Conservation (phyloP, 257 asterid genomes). For the Pogostemon cablin region DNA sequence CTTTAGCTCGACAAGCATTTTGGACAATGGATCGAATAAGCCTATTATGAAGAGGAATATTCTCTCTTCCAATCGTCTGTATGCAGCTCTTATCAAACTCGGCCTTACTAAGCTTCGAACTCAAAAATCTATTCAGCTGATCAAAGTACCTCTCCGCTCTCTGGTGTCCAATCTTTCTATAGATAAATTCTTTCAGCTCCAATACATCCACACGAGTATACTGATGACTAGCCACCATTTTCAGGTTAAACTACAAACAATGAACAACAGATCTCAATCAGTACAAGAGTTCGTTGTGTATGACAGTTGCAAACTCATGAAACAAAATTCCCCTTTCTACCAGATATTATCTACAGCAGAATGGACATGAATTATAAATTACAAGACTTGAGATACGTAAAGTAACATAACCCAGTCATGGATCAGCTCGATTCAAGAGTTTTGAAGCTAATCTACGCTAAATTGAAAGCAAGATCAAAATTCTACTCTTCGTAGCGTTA, state of each 20-base stretch:
- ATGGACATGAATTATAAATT: conserved; percentile 10
- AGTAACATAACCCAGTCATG: conserved; percentile 7
- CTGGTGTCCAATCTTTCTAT: conserved; percentile 61
- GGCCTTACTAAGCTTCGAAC: conserved; percentile 54
- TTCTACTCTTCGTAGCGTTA: neutral
- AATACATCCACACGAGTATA: conserved; percentile 63
- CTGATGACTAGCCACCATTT: conserved; percentile 67
- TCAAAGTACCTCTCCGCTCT: conserved; percentile 76
- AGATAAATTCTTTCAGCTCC: conserved; percentile 66
- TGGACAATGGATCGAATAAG: conserved; percentile 65
- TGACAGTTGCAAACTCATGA: neutral
- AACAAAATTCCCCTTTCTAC: neutral
- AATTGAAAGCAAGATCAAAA: conserved; percentile 24
- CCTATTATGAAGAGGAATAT: conserved; percentile 67
- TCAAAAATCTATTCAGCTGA: conserved; percentile 54
- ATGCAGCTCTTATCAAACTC: conserved; percentile 64
- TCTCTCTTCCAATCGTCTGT: conserved; percentile 69
- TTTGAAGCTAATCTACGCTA: conserved; percentile 16
- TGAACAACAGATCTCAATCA: conserved; percentile 45
- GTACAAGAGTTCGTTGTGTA: neutral
- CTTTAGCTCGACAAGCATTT: conserved; percentile 59
- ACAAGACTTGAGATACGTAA: neutral
- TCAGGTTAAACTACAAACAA: conserved; percentile 36
- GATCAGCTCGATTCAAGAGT: conserved; percentile 42
- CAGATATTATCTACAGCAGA: conserved; percentile 11